Base-by-base conservation (phyloP, 768 basidiomycete species). In the Hericium erinaceus region DNA sequence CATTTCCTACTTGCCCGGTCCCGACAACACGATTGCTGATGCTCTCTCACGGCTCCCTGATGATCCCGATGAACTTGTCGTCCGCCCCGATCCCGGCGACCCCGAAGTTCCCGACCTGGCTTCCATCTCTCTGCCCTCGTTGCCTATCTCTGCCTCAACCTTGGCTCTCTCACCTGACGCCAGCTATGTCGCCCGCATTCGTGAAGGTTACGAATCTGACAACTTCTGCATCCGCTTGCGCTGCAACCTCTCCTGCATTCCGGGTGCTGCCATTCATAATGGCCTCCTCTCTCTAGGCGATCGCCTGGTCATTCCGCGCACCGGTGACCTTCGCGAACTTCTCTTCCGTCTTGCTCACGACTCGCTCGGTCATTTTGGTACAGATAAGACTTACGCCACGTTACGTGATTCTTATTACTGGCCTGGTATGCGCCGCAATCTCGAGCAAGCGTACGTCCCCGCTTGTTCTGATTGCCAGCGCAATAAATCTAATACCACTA, bases 401-500 rank as follows among this genome's bases (percentile, higher is more conserved):
- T 10, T 41, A 2, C 40, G 40, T 41, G 40, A 41, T 10, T 12
- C 40, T 2, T 41, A 41, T 10, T 41, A 41, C n/a, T 41, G 40
- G 40, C 40, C 40, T 2, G 40, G 40, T 10, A 41, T 41, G 40
- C 40, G 40, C 40, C 3, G 11, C 4, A 38, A 68, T 48, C 57
- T 73, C 0, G 68, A 68, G 48, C 8, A 48, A 0, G 46, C 58
- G 22, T 71, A 73, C 9, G 69, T 73, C 0, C 58, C 66, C 60
- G 68, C 56, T 2, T 69, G 67, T 54, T 63, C 18, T 28, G 65
- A n/a, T 4, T 75, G 54, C 65, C 69, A 28, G 59, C 48, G 65
- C 0, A 70, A 74, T 61, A 76, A 77, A 61, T 62, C 33, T 5
- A 63, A 60, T 40, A 50, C 62, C 0, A 49, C 69, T 48, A 13